Conservation (phyloP, 768 basidiomycete species). For the Amanita pseudoporphyria region DNA sequence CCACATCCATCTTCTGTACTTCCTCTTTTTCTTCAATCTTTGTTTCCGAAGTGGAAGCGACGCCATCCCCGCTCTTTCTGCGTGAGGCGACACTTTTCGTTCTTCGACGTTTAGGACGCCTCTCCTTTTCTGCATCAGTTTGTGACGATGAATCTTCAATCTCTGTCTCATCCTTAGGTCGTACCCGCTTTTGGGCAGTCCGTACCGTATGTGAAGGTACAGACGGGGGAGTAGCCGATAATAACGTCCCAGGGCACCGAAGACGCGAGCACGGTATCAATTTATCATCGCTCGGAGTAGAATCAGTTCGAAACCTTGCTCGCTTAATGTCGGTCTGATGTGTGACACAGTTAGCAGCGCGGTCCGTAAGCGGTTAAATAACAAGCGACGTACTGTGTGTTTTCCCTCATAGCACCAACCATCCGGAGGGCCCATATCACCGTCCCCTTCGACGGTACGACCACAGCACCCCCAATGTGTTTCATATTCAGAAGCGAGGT, state of each 20-base stretch:
- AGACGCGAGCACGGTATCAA: slow-evolving; percentile 47
- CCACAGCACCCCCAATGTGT: no score
- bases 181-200: slow-evolving; percentile 10
- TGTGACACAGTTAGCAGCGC: slow-evolving; percentile 1
- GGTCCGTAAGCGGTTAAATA: background rate
- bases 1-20: background rate
- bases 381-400: slow-evolving; percentile 47
- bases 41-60: background rate
- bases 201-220: slow-evolving; percentile 3
- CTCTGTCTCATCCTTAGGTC: no score
- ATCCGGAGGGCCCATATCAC: slow-evolving; percentile 75
- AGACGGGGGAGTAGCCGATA: slow-evolving; percentile 3
- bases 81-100: background rate
- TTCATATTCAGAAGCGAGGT: no score
- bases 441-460: slow-evolving; percentile 61
- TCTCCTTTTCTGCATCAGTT: slow-evolving; percentile 1
- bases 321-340: slow-evolving; percentile 61
- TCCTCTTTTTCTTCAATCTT: background rate
- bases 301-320: slow-evolving; percentile 72
- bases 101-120: background rate
- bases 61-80: slow-evolving; percentile 1
- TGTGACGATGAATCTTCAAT: slow-evolving; percentile 2
- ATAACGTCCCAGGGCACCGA: slow-evolving; percentile 37
- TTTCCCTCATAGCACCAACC: no score
- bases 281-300: slow-evolving; percentile 58